A percentile compares a stretch with the other conserved stretches of the same genome.
Evolutionary conservation across 73 alveolate genomes (phyloP).

Genomic region (Paramecium sexaurelia): DNA sequence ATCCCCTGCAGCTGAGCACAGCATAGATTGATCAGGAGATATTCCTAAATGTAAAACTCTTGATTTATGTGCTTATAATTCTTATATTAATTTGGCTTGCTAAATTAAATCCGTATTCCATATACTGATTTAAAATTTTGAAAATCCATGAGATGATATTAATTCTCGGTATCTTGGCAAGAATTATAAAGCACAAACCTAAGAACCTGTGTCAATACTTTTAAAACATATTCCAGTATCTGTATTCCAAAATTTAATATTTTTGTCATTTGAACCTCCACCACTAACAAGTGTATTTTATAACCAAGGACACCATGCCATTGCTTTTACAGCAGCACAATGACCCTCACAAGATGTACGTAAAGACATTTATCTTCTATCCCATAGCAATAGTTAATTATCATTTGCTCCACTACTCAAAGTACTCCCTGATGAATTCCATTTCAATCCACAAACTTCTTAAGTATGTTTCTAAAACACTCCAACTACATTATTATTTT

Average conservation of each 20-base stretch:
- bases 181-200: slow-evolving; percentile 91
- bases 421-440: slow-evolving; percentile 88
- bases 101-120: slow-evolving; percentile 96
- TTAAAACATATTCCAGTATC: slow-evolving; percentile 75
- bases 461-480: slow-evolving; percentile 83
- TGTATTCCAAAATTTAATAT: slow-evolving; percentile 95
- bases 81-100: slow-evolving; percentile 81
- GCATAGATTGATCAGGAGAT: slow-evolving; percentile 97
- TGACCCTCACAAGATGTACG: slow-evolving; percentile 80
- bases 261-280: slow-evolving; percentile 96
- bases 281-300: slow-evolving; percentile 95
- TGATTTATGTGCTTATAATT: slow-evolving; percentile 94
- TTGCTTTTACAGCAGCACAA: slow-evolving; percentile 98
- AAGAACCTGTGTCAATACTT: slow-evolving; percentile 87
- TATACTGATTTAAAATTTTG: slow-evolving; percentile 89
- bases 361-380: slow-evolving; percentile 63
- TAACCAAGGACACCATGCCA: slow-evolving; percentile 98
- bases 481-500: slow-evolving; percentile 71
- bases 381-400: slow-evolving; percentile 89
- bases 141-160: slow-evolving; percentile 89
- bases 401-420: slow-evolving; percentile 95
- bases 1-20: slow-evolving; percentile 97
- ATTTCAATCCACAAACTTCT: slow-evolving; percentile 96
- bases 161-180: slow-evolving; percentile 86
- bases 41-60: slow-evolving; percentile 91